Base-by-base conservation (phyloP, 208 protist species). In the Crithidia thermophila region DNA sequence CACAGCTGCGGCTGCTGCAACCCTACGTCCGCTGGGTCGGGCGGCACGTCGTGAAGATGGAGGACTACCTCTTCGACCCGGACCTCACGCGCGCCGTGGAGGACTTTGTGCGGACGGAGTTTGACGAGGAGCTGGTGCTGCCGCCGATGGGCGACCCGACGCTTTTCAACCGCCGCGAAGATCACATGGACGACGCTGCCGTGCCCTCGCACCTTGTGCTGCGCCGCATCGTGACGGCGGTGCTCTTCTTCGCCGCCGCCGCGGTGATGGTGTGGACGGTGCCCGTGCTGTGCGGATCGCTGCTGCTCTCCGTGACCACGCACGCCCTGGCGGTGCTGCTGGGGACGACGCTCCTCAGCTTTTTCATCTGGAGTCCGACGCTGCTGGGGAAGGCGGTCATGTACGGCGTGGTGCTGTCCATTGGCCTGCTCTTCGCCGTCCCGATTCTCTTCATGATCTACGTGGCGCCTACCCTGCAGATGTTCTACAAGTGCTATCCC, bases 41-140 rank as follows among this genome's bases (percentile, higher is more conserved):
- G 8, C 42, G 69, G 8, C n/a, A 63, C 49, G 55, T 89, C 27
- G 64, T 88, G 31, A 50, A 63, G 28, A 69, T 94, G 72, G 88
- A 88, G 56, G 60, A 67, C 20, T 94, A 85, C 71, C 72, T 94
- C 30, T 91, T 94, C 57, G 82, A 90, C 43, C 39, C 36, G 31
- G 80, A 87, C 16, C 77, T 78, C 27, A n/a, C 30, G 3, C 63
- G 52, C 30, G 61, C 63, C 11, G 63, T 87, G 30, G 77, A 88
- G 50, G 42, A 49, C 2, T 84, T 84, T 64, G 51, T 92, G 34
- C 45, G 46, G 13, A 31, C 57, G 4, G 63, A 81, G 21, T 67
- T 59, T 1, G 67, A 75, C 40, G 72, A 75, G 18, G 73, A 84
- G 28, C 39, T 88, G 33, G 61, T 61, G 13, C 62, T 84, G 68